Conservation (phyloP, 768 basidiomycete species). For the Mycena alexandri region DNA sequence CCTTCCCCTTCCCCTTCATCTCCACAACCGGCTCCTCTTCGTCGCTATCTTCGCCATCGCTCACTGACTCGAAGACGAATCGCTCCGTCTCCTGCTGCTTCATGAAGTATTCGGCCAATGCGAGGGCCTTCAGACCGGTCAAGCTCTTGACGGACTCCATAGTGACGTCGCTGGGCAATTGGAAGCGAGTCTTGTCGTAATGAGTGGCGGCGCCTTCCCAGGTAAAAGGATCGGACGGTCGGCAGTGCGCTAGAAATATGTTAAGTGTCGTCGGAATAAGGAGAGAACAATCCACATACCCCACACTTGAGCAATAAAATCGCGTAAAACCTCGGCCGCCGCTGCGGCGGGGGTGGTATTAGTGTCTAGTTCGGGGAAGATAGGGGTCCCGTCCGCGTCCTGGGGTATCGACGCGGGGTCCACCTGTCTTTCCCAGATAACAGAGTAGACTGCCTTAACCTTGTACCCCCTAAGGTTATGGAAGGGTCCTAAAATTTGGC, state of each 20-base stretch:
- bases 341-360: not conserved
- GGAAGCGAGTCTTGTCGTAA: constrained; percentile 8
- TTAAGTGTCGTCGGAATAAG: not conserved
- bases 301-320: not conserved
- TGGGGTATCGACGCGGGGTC: not conserved
- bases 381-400: not conserved
- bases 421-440: no score
- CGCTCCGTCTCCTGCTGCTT: no score
- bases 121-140: not conserved
- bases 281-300: not conserved
- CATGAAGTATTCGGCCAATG: constrained; percentile 2
- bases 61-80: not conserved
- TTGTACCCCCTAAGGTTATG: no score
- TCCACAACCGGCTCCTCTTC: no score
- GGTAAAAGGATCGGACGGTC: not conserved
- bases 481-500: no score
- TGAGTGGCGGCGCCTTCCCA: not conserved
- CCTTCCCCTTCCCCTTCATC: no score
- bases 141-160: not conserved
- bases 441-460: no score
- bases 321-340: not conserved
- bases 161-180: not conserved
- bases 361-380: not conserved
- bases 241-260: not conserved
- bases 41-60: no score